These are phyloP conservation scores for Symbiotaphrina buchneri DNA, from an alignment of 495 filamentous ascomycete genomes.

Conservation along the genomic window DNA sequence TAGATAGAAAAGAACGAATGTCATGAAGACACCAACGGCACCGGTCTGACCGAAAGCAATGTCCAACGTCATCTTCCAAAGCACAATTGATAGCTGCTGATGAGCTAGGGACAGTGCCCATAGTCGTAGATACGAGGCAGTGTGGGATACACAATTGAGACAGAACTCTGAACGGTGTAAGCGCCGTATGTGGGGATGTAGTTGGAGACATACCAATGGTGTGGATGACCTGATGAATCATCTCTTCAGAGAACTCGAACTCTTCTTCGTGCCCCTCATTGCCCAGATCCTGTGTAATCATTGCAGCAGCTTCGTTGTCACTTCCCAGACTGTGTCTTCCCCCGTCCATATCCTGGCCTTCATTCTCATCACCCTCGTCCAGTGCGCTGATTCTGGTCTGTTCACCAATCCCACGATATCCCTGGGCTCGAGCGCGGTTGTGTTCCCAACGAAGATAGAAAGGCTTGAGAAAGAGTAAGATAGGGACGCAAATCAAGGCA, in stretches of 20 bases:
- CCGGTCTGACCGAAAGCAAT: constrained; percentile 45
- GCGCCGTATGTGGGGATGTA: neutral
- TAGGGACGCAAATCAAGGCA: constrained; percentile 66
- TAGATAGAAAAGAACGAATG: constrained; percentile 55
- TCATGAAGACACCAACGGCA: constrained; percentile 48
- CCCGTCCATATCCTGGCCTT: constrained; percentile 26
- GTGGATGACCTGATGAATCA: constrained; percentile 99
- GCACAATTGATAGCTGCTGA: constrained; percentile 87
- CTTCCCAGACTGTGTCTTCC: constrained; percentile 53
- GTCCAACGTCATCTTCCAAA: constrained; percentile 88
- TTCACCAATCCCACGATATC: constrained; percentile 85
- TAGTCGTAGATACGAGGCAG: constrained; percentile 92
- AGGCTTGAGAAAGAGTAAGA: constrained; percentile 87
- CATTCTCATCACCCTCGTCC: constrained; percentile 29
- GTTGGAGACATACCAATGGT: constrained; percentile 53
- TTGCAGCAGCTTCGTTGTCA: constrained; percentile 70
- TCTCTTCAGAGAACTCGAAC: constrained; percentile 86
- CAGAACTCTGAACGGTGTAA: constrained; percentile 53
- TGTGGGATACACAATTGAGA: constrained; percentile 97
- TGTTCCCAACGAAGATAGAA: constrained; percentile 83
- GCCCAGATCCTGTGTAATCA: constrained; percentile 71
- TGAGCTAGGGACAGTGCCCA: constrained; percentile 96
- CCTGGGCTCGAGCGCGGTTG: constrained; percentile 64
- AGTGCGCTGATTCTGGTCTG: constrained; percentile 65
- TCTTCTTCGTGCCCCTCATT: constrained; percentile 63